Percentiles rank a stretch among this genome's conserved stretches.
phyloP scores from a whole-genome alignment of 305 asterid genomes.

The Caryopteris hybrid region DNA sequence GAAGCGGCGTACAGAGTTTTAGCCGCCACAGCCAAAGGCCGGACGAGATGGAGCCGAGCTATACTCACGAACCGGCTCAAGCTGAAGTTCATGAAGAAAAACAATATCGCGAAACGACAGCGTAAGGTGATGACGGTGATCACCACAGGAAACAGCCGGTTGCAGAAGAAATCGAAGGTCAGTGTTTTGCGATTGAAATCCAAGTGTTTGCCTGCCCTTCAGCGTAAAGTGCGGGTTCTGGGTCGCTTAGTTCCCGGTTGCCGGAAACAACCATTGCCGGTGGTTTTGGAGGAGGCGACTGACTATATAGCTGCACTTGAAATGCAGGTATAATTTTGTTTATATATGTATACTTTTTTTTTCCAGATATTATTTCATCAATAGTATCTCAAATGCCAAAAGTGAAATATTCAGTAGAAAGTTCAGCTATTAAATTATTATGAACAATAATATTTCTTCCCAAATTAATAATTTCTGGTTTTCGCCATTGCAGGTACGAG shows the following conservation, averaged over 20 bases:
- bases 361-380: background rate
- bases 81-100: slow-evolving; percentile 75
- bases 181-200: slow-evolving; percentile 53
- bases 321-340: slow-evolving; percentile 57
- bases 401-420: background rate
- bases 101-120: slow-evolving; percentile 38
- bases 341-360: background rate
- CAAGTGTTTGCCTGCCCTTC: slow-evolving; percentile 74
- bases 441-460: background rate
- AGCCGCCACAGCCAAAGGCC: slow-evolving; percentile 85
- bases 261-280: slow-evolving; percentile 86
- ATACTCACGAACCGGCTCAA: slow-evolving; percentile 68
- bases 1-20: slow-evolving; percentile 82
- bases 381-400: too few species aligned
- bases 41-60: slow-evolving; percentile 95
- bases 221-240: slow-evolving; percentile 66
- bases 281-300: slow-evolving; percentile 78
- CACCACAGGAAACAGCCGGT: slow-evolving; percentile 41
- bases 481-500: slow-evolving; percentile 48
- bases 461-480: background rate
- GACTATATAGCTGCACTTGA: slow-evolving; percentile 94
- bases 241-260: slow-evolving; percentile 93
- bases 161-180: slow-evolving; percentile 62
- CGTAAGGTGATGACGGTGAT: slow-evolving; percentile 37
- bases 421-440: background rate